Evolutionary conservation across 768 basidiomycete genomes (phyloP).

Genomic region (Amanita inopinata): DNA sequence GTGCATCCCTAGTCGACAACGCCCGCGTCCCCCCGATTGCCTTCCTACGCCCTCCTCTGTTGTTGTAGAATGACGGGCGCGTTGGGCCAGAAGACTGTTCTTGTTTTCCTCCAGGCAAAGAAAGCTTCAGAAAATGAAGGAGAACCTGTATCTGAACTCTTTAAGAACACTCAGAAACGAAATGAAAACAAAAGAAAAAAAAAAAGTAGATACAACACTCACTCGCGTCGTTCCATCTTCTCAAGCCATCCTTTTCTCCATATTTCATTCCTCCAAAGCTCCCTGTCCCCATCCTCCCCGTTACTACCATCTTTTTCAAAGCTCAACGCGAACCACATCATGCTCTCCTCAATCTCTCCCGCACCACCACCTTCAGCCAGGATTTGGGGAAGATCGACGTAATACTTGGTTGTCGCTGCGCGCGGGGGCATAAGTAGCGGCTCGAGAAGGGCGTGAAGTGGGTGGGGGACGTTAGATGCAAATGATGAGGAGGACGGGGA

Average conservation of each 20-base stretch:
- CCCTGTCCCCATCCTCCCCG: slow-evolving; percentile 20
- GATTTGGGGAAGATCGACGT: slow-evolving; percentile 50
- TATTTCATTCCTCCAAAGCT: slow-evolving; percentile 38
- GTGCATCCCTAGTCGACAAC: slow-evolving; percentile 32
- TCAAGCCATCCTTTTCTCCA: slow-evolving; percentile 53
- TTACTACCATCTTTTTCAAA: slow-evolving; percentile 40
- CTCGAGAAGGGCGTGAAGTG: slow-evolving; percentile 50
- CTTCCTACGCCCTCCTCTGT: slow-evolving; percentile 13
- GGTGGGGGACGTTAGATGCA: slow-evolving; percentile 29
- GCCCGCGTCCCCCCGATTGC: slow-evolving; percentile 14
- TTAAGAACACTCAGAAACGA: not conserved
- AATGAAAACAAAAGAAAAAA: not conserved
- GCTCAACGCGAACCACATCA: slow-evolving; percentile 69
- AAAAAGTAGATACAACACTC: slow-evolving; percentile 12
- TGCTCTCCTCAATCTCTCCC: slow-evolving; percentile 56
- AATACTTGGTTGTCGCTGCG: slow-evolving; percentile 48
- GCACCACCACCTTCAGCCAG: slow-evolving; percentile 49
- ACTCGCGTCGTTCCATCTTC: slow-evolving; percentile 64
- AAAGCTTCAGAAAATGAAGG: slow-evolving; percentile 55
- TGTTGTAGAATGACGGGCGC: no score
- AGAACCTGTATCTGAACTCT: slow-evolving; percentile 74
- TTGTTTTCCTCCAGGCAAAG: slow-evolving; percentile 40
- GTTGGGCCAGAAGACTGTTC: slow-evolving; percentile 21
- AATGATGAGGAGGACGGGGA: slow-evolving; percentile 9
- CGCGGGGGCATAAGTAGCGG: slow-evolving; percentile 55